Evolutionary conservation across 1,284 basidiomycete species (phyloP).

Genomic region (Leccinum colubrinum): DNA sequence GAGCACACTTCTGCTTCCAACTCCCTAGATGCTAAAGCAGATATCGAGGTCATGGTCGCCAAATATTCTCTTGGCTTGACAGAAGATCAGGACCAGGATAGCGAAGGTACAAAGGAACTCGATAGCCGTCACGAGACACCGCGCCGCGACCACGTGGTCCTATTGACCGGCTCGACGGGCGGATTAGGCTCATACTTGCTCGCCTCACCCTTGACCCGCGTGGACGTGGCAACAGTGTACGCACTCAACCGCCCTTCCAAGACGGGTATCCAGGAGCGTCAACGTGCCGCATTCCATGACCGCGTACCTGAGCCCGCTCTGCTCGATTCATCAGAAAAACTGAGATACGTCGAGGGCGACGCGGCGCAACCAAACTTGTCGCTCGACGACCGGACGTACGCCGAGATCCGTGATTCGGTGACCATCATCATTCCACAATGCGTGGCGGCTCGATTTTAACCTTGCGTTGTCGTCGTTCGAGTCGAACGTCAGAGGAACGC

Average conservation of each 20-base stretch:
- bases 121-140: neutral
- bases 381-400: slow-evolving; percentile 21
- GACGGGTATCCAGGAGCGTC: slow-evolving; percentile 21
- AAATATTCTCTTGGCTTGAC: slow-evolving; percentile 18
- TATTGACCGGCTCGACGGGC: slow-evolving; percentile 35
- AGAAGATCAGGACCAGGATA: neutral
- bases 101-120: neutral
- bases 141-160: slow-evolving; percentile 12
- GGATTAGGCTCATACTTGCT: slow-evolving; percentile 31
- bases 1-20: neutral
- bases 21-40: slow-evolving; percentile 4
- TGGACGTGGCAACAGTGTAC: slow-evolving; percentile 28
- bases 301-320: slow-evolving; percentile 30
- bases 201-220: slow-evolving; percentile 16
- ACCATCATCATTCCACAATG: slow-evolving; percentile 20
- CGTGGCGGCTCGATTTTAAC: slow-evolving; percentile 35
- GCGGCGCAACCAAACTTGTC: slow-evolving; percentile 24
- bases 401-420: slow-evolving; percentile 22
- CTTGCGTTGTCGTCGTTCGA: slow-evolving; percentile 35
- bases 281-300: slow-evolving; percentile 29
- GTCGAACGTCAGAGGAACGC: slow-evolving; percentile 27
- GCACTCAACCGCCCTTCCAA: slow-evolving; percentile 32
- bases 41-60: slow-evolving; percentile 28
- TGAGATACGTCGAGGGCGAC: slow-evolving; percentile 32
- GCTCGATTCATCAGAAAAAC: slow-evolving; percentile 26